Conservation (phyloP, 2,329 filamentous ascomycete species). For the Venturia effusa region DNA sequence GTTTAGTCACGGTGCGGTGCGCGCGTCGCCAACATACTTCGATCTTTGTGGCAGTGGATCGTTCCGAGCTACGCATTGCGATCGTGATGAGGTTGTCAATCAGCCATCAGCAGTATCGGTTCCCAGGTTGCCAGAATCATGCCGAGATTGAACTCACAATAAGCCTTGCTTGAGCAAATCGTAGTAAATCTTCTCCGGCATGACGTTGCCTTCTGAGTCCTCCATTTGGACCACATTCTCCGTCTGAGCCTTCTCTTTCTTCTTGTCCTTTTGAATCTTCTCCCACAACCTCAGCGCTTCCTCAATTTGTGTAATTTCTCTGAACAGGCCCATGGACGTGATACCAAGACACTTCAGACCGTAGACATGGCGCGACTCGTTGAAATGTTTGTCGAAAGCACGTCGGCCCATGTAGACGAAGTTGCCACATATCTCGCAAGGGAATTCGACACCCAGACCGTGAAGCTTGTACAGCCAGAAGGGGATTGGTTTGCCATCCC, state of each 20-base stretch:
- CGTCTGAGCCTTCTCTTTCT: constrained; percentile 61
- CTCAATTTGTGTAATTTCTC: constrained; percentile 87
- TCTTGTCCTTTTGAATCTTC: constrained; percentile 80
- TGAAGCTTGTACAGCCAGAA: constrained; percentile 99
- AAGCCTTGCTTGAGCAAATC: constrained; percentile 90
- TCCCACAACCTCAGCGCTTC: constrained; percentile 85
- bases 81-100: neutral
- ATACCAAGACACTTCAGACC: constrained; percentile 91
- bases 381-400: constrained; percentile 98
- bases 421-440: constrained; percentile 95
- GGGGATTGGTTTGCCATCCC: constrained; percentile 98
- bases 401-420: constrained; percentile 97
- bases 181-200: constrained; percentile 97
- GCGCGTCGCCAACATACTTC: neutral
- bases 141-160: constrained; percentile 37
- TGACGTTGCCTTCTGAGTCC: constrained; percentile 92
- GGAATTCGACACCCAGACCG: constrained; percentile 85
- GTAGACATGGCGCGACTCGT: constrained; percentile 84
- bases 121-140: neutral
- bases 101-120: neutral
- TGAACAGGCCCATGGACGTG: constrained; percentile 79
- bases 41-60: neutral
- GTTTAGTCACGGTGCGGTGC: neutral
- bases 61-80: neutral
- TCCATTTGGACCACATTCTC: constrained; percentile 97